Percentiles rank a stretch among this genome's conserved stretches.
Evolutionary conservation across 2,329 filamentous ascomycete species (phyloP).

Genomic region (Arthrobotrys conoides): DNA sequence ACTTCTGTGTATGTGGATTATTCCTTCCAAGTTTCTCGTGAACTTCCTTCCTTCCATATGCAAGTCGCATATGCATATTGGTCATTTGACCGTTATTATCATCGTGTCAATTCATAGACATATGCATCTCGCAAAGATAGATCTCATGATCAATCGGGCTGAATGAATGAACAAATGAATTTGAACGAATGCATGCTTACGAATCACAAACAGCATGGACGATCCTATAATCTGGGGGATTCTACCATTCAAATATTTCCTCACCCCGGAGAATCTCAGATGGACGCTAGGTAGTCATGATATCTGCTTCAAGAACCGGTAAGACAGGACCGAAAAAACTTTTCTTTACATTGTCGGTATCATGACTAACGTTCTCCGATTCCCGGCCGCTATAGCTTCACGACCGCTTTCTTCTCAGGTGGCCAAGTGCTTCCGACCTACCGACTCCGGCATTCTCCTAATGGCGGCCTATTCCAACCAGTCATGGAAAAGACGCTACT

Average conservation of each 20-base stretch:
- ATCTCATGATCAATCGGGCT: constrained; percentile 58
- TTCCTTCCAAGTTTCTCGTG: background rate
- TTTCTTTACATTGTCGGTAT: constrained; percentile 6
- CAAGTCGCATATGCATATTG: constrained; percentile 3
- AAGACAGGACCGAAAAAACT: constrained; percentile 28
- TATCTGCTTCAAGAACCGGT: constrained; percentile 81
- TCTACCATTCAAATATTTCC: constrained; percentile 80
- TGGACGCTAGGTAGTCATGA: constrained; percentile 95
- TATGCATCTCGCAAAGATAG: constrained; percentile 63
- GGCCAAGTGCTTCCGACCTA: constrained; percentile 94
- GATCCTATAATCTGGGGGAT: constrained; percentile 95
- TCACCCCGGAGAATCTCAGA: constrained; percentile 81
- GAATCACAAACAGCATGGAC: constrained; percentile 77
- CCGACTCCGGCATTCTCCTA: constrained; percentile 80
- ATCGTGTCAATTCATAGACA: constrained; percentile 1
- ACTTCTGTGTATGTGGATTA: constrained; percentile 78
- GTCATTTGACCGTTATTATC: background rate
- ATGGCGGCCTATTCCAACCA: constrained; percentile 90
- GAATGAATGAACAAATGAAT: background rate
- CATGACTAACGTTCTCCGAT: constrained; percentile 12
- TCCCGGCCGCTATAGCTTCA: constrained; percentile 42
- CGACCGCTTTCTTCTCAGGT: constrained; percentile 83
- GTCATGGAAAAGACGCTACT: constrained; percentile 73
- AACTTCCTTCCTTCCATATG: constrained; percentile 1
- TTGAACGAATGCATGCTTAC: constrained; percentile 62